phyloP scores from a whole-genome alignment of 495 filamentous ascomycete species.

The Aspergillus avenaceus region DNA sequence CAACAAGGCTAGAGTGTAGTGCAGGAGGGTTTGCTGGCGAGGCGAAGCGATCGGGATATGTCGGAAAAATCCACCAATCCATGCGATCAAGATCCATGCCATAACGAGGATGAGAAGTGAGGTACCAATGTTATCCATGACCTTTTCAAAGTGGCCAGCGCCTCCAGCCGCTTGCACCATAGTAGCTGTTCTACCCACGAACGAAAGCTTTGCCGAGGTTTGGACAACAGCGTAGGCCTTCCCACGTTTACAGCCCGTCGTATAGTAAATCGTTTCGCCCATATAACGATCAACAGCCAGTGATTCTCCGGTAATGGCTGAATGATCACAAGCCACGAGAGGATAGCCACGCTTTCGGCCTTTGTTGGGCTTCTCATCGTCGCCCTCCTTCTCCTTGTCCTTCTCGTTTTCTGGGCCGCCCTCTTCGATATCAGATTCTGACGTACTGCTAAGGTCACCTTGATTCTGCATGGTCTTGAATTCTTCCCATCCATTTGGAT shows the following conservation, averaged over 20 bases:
- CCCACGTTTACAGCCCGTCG: conserved; percentile 70
- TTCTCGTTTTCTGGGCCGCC: conserved; percentile 9
- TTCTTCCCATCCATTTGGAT: conserved; percentile 62
- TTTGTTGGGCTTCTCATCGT: conserved; percentile 12
- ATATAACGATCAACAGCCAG: conserved; percentile 71
- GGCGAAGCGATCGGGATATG: conserved; percentile 62
- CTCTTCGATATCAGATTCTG: conserved; percentile 46
- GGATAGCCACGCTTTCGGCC: conserved; percentile 44
- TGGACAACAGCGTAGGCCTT: conserved; percentile 63
- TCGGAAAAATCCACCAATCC: conserved; percentile 72
- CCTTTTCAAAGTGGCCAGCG: conserved; percentile 70
- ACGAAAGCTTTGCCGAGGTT: conserved; percentile 59
- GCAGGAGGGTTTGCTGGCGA: conserved; percentile 51
- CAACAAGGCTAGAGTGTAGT: conserved; percentile 69
- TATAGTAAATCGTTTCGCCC: conserved; percentile 65
- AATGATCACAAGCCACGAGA: conserved; percentile 65
- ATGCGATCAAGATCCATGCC: conserved; percentile 61
- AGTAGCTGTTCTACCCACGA: conserved; percentile 66
- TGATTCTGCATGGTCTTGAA: conserved; percentile 52
- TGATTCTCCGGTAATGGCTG: conserved; percentile 70
- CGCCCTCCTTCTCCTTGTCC: conserved; percentile 10
- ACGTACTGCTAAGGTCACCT: conserved; percentile 52
- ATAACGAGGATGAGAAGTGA: conserved; percentile 63
- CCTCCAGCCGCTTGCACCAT: conserved; percentile 64
- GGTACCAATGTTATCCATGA: conserved; percentile 75